phyloP scores from a whole-genome alignment of 2,329 filamentous ascomycete genomes.

The Colletotrichum cuscutae region DNA sequence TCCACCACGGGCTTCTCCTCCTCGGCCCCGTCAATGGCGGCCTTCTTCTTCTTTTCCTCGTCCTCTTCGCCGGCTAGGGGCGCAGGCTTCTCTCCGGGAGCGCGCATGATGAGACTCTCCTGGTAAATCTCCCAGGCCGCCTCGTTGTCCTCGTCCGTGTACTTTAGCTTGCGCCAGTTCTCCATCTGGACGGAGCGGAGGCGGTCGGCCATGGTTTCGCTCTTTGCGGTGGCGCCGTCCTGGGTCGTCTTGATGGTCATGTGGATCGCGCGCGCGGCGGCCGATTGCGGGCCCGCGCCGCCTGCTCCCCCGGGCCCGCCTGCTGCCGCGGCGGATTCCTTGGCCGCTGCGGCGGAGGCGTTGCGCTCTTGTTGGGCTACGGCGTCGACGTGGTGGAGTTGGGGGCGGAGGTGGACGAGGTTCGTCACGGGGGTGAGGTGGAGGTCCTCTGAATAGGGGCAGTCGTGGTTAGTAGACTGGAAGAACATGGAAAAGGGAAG shows the following conservation, averaged over 20 bases:
- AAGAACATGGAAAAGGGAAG: not conserved
- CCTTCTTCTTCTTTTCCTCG: constrained; percentile 42
- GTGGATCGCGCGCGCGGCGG: constrained; percentile 80
- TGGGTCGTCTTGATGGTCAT: constrained; percentile 85
- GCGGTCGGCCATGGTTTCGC: constrained; percentile 79
- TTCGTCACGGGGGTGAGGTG: constrained; percentile 87
- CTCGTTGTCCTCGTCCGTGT: constrained; percentile 82
- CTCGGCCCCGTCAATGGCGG: constrained; percentile 22
- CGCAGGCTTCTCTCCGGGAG: not conserved
- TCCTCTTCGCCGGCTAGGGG: constrained; percentile 30
- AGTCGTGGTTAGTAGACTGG: not conserved
- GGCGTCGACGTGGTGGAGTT: constrained; percentile 94
- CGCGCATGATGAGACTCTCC: constrained; percentile 72
- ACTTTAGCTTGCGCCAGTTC: constrained; percentile 81
- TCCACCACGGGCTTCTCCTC: constrained; percentile 26
- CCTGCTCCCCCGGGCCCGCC: constrained; percentile 48
- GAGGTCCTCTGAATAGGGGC: constrained; percentile 70
- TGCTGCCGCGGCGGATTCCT: constrained; percentile 45
- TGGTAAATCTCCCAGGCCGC: constrained; percentile 82
- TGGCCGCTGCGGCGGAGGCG: constrained; percentile 49
- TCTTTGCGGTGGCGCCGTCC: constrained; percentile 72
- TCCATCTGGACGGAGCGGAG: constrained; percentile 85
- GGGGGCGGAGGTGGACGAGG: constrained; percentile 88
- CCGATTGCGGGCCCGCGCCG: constrained; percentile 47
- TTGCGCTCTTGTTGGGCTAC: constrained; percentile 76